Evolutionary conservation across 345 rosid genomes (phyloP).

Genomic region (Psidium guajava): DNA sequence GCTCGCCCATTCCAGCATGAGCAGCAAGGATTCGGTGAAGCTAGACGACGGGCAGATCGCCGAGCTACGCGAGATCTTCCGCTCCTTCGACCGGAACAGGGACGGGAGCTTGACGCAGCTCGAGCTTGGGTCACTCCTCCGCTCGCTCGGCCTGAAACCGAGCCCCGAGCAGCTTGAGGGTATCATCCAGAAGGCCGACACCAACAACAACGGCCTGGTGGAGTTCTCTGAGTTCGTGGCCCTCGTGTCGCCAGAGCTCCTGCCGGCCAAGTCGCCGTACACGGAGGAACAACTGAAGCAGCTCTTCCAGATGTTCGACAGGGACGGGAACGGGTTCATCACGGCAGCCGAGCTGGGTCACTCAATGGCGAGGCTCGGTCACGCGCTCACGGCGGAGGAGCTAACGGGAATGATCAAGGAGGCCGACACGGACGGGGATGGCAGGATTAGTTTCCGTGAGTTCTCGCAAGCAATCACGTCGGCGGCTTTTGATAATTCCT

Average conservation of each 20-base stretch:
- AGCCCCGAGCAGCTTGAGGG: constrained; percentile 66
- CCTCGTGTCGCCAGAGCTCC: constrained; percentile 68
- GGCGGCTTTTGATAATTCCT: constrained; percentile 81
- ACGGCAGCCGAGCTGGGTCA: constrained; percentile 81
- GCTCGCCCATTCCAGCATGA: constrained; percentile 6
- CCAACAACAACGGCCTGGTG: constrained; percentile 71
- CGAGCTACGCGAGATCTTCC: constrained; percentile 72
- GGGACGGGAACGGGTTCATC: constrained; percentile 70
- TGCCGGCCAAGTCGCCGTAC: constrained; percentile 58
- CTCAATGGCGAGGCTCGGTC: constrained; percentile 83
- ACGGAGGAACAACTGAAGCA: constrained; percentile 58
- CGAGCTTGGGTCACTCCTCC: constrained; percentile 77
- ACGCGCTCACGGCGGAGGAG: constrained; percentile 69
- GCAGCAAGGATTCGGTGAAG: constrained; percentile 35
- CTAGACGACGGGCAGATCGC: constrained; percentile 69
- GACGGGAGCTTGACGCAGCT: constrained; percentile 88
- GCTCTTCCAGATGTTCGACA: constrained; percentile 63
- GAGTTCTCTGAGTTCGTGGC: constrained; percentile 82
- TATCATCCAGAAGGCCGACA: constrained; percentile 61
- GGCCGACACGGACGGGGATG: constrained; percentile 91
- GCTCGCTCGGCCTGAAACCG: constrained; percentile 67
- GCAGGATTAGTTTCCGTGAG: constrained; percentile 70
- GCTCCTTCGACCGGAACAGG: constrained; percentile 74
- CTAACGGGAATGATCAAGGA: constrained; percentile 91
- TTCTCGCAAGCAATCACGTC: constrained; percentile 73